Base-by-base conservation (phyloP, 257 asterid genomes). In the Solanum appendiculatum region DNA sequence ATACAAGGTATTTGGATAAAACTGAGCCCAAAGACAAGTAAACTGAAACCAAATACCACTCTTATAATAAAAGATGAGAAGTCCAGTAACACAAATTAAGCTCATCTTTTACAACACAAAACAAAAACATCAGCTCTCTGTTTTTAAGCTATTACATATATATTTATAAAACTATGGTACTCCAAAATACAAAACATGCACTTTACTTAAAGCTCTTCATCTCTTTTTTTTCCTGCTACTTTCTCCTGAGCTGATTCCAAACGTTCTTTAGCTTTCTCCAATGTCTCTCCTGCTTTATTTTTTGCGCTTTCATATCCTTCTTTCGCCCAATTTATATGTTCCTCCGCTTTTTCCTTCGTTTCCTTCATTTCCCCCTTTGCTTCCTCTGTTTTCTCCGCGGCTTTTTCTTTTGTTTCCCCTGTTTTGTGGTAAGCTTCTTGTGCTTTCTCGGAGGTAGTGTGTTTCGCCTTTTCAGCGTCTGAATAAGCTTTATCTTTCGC, bases 231-330 rank as follows among this genome's bases (percentile, higher is more conserved):
- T 11, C 87, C 90, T 10, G 54, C 88, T 2, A 84, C 60, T 11
- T 72, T 86, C 2, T 89, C 92, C 87, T 78, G 44, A 0, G 90
- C 91, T 1, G 90, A 73, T 37, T 87, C 89, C 1, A 90, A n/a
- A 48, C 82, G 84, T 0, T 93, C 90, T 85, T 86, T 90, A 0
- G 91, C 92, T 0, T 90, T 60, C 48, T 87, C 93, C 51, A 81
- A 18, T 2, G 90, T 80, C 27, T 87, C 91, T 15, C 60, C 92
- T 1, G 92, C 92, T 54, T 88, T 90, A 7, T 33, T 80, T 58
- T 87, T 91, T 0, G 90, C 92, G 6, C 86, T 74, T 44, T 90
- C 92, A 16, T 91, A 74, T 12, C 90, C 91, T 63, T 88, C 90
- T 80, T 77, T 82, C 0, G 91, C 93, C 92, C 90, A 86, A 12